Percentiles rank a stretch among this genome's conserved stretches.
Conservation (phyloP, 202 grass and related monocot genomes). For the Setaria viridis region DNA sequence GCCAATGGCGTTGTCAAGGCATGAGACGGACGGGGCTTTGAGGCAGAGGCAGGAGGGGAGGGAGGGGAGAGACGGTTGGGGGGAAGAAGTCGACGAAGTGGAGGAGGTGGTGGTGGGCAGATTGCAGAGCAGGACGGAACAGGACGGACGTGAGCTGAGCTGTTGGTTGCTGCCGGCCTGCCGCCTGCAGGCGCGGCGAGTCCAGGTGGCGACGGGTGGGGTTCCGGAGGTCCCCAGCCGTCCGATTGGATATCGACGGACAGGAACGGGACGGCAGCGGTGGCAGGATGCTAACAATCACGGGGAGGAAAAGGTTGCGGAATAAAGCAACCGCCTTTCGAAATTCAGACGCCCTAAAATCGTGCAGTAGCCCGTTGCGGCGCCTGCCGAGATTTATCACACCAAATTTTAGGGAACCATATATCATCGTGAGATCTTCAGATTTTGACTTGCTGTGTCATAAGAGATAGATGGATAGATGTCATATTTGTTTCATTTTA, state of each 20-base stretch:
- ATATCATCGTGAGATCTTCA: not conserved
- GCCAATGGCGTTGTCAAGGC: constrained; percentile 44
- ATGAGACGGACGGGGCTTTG: constrained; percentile 36
- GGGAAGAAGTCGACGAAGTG: constrained; percentile 30
- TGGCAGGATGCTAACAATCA: constrained; percentile 23
- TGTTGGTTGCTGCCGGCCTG: constrained; percentile 34
- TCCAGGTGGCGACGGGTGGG: constrained; percentile 45
- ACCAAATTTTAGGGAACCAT: not conserved
- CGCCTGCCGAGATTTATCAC: not conserved
- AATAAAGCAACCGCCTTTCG: constrained; percentile 40
- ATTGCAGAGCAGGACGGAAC: not conserved
- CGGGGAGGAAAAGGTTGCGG: constrained; percentile 25
- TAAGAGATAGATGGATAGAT: too few species aligned
- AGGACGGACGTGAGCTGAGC: constrained; percentile 42
- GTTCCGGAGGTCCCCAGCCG: not conserved
- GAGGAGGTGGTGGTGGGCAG: constrained; percentile 47
- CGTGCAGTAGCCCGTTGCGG: constrained; percentile 6
- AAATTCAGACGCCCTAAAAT: constrained; percentile 16
- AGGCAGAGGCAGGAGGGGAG: not conserved
- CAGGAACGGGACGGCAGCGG: not conserved
- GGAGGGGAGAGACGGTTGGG: not conserved
- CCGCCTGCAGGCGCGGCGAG: not conserved
- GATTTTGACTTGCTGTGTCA: not conserved
- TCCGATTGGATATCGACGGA: not conserved
- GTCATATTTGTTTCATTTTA: not conserved